Base-by-base conservation (phyloP, 371 early-diverging fungal genomes). In the Chytridium lagenaria region DNA sequence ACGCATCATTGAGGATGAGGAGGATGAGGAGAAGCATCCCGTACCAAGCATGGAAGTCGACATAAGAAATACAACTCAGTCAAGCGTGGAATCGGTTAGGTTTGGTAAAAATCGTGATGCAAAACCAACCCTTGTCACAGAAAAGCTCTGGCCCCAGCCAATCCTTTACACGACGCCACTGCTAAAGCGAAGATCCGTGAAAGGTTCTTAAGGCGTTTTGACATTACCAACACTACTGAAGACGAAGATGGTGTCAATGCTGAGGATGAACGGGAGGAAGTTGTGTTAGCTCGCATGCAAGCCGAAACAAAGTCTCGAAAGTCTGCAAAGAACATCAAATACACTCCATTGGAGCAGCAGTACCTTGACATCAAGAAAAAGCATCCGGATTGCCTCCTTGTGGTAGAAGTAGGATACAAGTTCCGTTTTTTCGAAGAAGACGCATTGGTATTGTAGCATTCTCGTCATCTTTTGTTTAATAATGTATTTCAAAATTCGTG, bases 381-480 rank as follows among this genome's bases (percentile, higher is more conserved):
- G 67, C 77, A 94, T 75, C 91, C 91, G 0, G 92, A 87, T 66
- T 86, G 88, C 23, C 69, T 95, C 19, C 86, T 95, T 15, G 85
- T 90, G 0, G 89, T 95, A 12, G 95, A 95, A 78, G 95, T 95
- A 0, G 95, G 95, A 19, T 94, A 95, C 86, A 94, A 93, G 79
- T 94, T 82, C 79, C 84, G 91, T 19, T 93, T 95, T 67, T 95
- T 94, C 83, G 94, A 89, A 19, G 77, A 83, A 39, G 85, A 83
- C 64, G 85, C 83, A 3, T 68, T 80, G 76, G 72, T 73, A n/a
- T 26, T 50, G 7, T 16, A 2, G 30, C 31, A 22, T 37, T 67
- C n/a, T 40, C 16, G 19, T n/a, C 52, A n/a, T 19, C 0, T 28
- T 0, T 12, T 34, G 10, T 40, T 30, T 69, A n/a, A 39, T 65